Base-by-base conservation (phyloP, 768 basidiomycete genomes). In the Leccinum ochraceum region DNA sequence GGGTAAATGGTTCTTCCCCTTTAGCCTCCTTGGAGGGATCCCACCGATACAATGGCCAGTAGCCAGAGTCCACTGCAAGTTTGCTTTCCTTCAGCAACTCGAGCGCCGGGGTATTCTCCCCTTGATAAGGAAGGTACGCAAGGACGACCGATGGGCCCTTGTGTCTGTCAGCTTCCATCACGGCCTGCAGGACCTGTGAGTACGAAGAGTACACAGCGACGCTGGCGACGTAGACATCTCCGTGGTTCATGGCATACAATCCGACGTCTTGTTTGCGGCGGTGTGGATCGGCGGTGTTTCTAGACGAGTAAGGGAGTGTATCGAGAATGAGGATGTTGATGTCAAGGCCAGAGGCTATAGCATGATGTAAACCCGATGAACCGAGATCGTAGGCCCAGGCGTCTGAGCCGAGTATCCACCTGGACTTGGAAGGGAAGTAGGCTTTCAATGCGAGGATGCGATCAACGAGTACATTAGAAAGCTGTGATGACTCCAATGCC, bases 21-120 rank as follows among this genome's bases (percentile, higher is more conserved):
- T 75, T 76, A 26, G 75, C 76, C 68, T 95, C 92, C 73, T 91
- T 90, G 67, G 83, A 82, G 0, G 97, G 97, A 74, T 99, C 89
- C 95, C 96, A 99, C 58, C 97, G 85, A 81, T 98, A 99, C 56
- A 98, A 79, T 0, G 96, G 96, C 97, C 97, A 98, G 77, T 95
- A 96, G 3, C 96, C 96, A 10, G 91, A 84, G 67, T 98, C 95
- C 44, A 98, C 92, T 6, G 96, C 96, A 54, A 94, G 83, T 73
- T 98, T 99, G 26, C 95, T 99, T 79, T 96, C 94, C 79, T 97
- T 95, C 59, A 99, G 81, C n/a, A 98, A 78, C 36, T 95, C 87
- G 37, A 99, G 84, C 3, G 95, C 93, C 0, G 88, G 81, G 0
- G 87, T 78, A 58, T 86, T 80, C 69, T 97, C 95, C 4, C 79